phyloP scores from a whole-genome alignment of 129 eudicot genomes.

The Saussurea involucrata region DNA sequence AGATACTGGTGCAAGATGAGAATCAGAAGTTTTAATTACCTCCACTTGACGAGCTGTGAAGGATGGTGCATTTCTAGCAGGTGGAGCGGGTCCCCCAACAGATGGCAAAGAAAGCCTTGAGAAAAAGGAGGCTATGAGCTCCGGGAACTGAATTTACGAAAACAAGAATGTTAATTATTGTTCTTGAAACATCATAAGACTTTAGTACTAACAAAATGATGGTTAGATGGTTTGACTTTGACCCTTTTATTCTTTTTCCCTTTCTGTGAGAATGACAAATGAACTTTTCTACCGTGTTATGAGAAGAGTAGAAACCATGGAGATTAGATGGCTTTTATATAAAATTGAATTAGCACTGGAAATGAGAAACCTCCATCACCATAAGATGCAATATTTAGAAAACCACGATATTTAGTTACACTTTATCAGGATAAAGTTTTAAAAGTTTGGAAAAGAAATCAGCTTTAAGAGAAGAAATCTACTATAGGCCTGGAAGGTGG shows the following conservation, averaged over 20 bases:
- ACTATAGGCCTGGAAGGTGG: too few species aligned
- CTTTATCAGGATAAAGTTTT: background rate
- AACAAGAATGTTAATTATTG: background rate
- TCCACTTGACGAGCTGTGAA: slow-evolving; percentile 61
- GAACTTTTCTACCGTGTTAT: slow-evolving; percentile 5
- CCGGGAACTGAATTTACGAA: slow-evolving; percentile 67
- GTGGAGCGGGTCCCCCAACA: slow-evolving; percentile 48
- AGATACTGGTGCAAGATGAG: background rate
- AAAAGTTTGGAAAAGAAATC: background rate
- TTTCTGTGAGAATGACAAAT: background rate
- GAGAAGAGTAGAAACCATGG: background rate
- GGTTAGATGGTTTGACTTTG: background rate
- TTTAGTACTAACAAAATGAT: background rate
- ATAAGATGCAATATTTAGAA: background rate
- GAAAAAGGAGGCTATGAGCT: slow-evolving; percentile 70
- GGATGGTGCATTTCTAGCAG: slow-evolving; percentile 57
- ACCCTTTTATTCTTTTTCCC: background rate
- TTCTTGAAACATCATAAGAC: slow-evolving; percentile 1
- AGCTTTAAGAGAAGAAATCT: background rate
- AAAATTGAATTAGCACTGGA: too few species aligned
- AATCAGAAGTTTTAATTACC: slow-evolving; percentile 42
- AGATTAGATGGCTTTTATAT: background rate
- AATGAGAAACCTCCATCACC: too few species aligned
- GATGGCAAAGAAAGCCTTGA: slow-evolving; percentile 85
- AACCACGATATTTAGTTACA: background rate